Conservation (phyloP, 768 basidiomycete genomes). For the Agrocybe praecox region DNA sequence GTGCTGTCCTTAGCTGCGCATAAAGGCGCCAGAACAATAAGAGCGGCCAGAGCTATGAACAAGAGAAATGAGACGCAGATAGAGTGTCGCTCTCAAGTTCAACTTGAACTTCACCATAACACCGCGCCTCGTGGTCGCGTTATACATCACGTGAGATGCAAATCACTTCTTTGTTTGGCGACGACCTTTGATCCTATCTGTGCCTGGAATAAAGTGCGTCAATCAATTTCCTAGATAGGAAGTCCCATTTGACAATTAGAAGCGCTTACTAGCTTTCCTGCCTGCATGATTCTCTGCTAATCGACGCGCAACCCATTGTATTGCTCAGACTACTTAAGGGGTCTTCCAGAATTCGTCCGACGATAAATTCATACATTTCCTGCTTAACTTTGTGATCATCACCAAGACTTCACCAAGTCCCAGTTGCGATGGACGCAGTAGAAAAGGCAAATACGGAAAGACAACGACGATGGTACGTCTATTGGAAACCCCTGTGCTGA, state of each 20-base stretch:
- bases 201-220: slow-evolving; percentile 2
- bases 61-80: neutral
- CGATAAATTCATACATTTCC: neutral
- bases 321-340: neutral
- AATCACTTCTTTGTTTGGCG: slow-evolving; percentile 12
- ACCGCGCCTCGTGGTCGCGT: neutral
- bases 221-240: neutral
- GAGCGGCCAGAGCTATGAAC: neutral
- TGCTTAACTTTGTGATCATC: neutral
- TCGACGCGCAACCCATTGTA: slow-evolving; percentile 2
- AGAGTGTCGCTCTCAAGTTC: neutral
- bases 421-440: slow-evolving; percentile 72
- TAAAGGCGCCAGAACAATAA: neutral
- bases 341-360: neutral
- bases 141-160: neutral
- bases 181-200: slow-evolving; percentile 3
- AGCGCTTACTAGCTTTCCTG: neutral
- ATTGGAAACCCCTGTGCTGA: neutral
- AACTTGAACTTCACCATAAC: neutral
- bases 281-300: slow-evolving; percentile 15
- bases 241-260: neutral
- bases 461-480: slow-evolving; percentile 40
- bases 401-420: neutral
- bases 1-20: neutral
- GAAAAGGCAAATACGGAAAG: slow-evolving; percentile 76